A percentile compares a stretch with the other conserved stretches of the same genome.
phyloP scores from a whole-genome alignment of 257 asterid genomes.

The Nicotiana otophora region DNA sequence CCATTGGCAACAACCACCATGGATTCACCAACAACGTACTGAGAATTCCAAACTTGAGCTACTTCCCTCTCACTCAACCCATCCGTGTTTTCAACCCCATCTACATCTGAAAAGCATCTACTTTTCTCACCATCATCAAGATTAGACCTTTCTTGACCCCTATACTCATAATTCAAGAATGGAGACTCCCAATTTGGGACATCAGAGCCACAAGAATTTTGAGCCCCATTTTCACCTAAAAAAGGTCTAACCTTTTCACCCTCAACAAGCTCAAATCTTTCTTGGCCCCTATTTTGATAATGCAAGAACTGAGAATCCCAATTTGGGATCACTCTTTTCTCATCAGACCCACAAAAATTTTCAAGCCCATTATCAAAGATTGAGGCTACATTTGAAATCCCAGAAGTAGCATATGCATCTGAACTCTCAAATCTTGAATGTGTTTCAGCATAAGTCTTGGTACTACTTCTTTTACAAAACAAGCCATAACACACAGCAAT shows the following conservation, averaged over 20 bases:
- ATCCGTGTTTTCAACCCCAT: constrained; percentile 13
- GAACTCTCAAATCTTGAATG: constrained; percentile 27
- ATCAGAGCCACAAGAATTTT: constrained; percentile 9
- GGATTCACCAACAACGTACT: constrained; percentile 40
- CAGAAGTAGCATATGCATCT: constrained; percentile 31
- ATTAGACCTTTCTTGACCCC: constrained; percentile 20
- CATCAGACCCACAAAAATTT: constrained; percentile 43
- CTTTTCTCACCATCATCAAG: constrained; percentile 26
- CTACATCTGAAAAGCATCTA: constrained; percentile 25
- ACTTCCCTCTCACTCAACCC: constrained; percentile 19
- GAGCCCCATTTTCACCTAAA: constrained; percentile 15
- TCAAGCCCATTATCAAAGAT: constrained; percentile 55
- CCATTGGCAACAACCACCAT: constrained; percentile 54
- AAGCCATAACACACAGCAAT: constrained; percentile 72
- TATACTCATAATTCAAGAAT: constrained; percentile 4
- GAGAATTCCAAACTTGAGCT: constrained; percentile 36
- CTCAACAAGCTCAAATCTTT: constrained; percentile 22
- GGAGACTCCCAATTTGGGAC: constrained; percentile 28
- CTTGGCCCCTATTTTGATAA: constrained; percentile 11
- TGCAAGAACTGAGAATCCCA: constrained; percentile 19
- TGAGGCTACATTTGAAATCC: constrained; percentile 44
- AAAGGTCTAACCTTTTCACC: constrained; percentile 36
- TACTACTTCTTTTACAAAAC: constrained; percentile 44
- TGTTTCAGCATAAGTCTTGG: constrained; percentile 11
- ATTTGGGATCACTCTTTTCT: constrained; percentile 22